Evolutionary conservation across 257 asterid species (phyloP).

Genomic region (Nyctanthes arbortristis): DNA sequence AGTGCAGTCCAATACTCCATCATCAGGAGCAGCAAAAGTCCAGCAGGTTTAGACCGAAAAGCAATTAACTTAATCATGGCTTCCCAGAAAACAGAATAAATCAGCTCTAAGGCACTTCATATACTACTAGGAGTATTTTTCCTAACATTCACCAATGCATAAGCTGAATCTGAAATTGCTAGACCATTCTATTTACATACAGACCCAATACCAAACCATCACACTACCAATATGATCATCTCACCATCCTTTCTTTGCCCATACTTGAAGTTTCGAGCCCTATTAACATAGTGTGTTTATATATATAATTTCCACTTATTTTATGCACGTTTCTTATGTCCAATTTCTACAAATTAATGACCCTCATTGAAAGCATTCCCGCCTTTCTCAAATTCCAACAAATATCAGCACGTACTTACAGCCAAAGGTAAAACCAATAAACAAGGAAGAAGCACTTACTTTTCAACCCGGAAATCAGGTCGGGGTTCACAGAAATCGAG

Average conservation of each 20-base stretch:
- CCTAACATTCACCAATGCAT: too few species aligned
- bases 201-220: too few species aligned
- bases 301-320: too few species aligned
- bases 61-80: neutral
- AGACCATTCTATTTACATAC: too few species aligned
- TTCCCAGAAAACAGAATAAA: too few species aligned
- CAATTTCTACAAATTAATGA: neutral
- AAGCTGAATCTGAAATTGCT: too few species aligned
- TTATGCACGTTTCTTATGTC: neutral
- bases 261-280: too few species aligned
- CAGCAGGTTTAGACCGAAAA: neutral
- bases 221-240: neutral
- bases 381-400: neutral
- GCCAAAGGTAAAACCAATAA: neutral
- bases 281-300: too few species aligned
- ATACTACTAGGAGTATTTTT: too few species aligned
- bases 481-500: constrained; percentile 52
- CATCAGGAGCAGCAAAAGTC: neutral
- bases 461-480: constrained; percentile 45
- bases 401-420: neutral
- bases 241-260: neutral
- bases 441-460: constrained; percentile 38
- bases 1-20: neutral
- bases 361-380: neutral
- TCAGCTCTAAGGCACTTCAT: too few species aligned